Evolutionary conservation across 164 flowering plant species (phyloP).

Genomic region (Chimonanthus praecox): DNA sequence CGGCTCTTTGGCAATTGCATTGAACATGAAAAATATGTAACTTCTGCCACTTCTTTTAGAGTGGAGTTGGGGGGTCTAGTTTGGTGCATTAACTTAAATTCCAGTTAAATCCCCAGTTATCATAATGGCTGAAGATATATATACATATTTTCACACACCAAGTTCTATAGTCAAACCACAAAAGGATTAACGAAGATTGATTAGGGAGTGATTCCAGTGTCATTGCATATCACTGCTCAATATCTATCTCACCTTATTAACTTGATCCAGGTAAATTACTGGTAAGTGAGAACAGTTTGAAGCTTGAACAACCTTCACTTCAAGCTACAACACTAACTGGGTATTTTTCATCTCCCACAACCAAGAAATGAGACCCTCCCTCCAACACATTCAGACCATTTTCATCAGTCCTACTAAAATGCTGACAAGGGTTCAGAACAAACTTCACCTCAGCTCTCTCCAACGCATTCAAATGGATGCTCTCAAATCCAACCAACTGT

Average conservation of each 20-base stretch:
- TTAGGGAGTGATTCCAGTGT: background rate
- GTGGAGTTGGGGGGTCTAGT: too few species aligned
- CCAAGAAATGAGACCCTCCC: constrained; percentile 50
- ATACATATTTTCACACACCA: background rate
- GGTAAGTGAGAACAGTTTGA: background rate
- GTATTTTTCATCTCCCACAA: constrained; percentile 53
- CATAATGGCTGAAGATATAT: too few species aligned
- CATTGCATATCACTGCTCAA: background rate
- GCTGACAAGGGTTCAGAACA: constrained; percentile 65
- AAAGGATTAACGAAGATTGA: background rate
- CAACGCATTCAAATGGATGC: constrained; percentile 42
- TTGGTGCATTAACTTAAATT: background rate
- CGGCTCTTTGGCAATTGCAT: too few species aligned
- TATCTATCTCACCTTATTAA: background rate
- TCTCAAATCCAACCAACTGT: constrained; percentile 67
- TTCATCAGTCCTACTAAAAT: constrained; percentile 53
- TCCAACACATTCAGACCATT: constrained; percentile 64
- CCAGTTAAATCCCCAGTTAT: background rate
- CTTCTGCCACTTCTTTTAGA: too few species aligned
- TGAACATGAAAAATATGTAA: too few species aligned
- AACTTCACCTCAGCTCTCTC: constrained; percentile 45
- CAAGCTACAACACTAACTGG: constrained; percentile 26
- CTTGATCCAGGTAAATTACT: background rate
- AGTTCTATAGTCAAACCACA: background rate
- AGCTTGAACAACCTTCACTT: constrained; percentile 1